phyloP scores from a whole-genome alignment of 371 early-diverging fungal genomes.

The Mucor ambiguus region DNA sequence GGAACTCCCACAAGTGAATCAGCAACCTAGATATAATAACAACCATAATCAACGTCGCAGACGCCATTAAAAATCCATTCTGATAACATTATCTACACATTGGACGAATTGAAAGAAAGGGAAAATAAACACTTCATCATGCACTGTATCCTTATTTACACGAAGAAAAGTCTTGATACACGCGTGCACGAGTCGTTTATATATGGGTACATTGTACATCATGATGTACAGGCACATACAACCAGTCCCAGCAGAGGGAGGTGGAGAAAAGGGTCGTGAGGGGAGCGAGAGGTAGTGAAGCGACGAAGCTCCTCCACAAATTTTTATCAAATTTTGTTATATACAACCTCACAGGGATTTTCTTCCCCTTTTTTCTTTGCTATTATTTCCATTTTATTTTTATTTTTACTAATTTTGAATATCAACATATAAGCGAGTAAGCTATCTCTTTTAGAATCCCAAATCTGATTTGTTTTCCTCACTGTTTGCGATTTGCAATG shows the following conservation, averaged over 20 bases:
- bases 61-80: constrained; percentile 21
- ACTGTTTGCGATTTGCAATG: not conserved
- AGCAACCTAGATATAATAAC: not conserved
- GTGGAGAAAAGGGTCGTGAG: not conserved
- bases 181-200: not conserved
- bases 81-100: not conserved
- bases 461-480: not conserved
- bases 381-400: constrained; percentile 1
- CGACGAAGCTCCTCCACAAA: constrained; percentile 1
- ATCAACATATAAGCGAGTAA: not conserved
- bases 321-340: constrained; percentile 7
- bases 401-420: not conserved
- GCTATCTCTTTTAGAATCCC: not conserved
- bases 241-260: constrained; percentile 5
- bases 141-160: not conserved
- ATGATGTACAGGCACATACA: not conserved
- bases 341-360: not conserved
- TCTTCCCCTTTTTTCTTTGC: not conserved
- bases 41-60: constrained; percentile 16
- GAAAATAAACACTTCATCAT: not conserved
- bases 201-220: not conserved
- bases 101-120: not conserved
- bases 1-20: constrained; percentile 16
- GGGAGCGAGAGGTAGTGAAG: not conserved
- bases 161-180: not conserved